Conservation (phyloP, 495 filamentous ascomycete genomes). For the Choiromyces venosus region DNA sequence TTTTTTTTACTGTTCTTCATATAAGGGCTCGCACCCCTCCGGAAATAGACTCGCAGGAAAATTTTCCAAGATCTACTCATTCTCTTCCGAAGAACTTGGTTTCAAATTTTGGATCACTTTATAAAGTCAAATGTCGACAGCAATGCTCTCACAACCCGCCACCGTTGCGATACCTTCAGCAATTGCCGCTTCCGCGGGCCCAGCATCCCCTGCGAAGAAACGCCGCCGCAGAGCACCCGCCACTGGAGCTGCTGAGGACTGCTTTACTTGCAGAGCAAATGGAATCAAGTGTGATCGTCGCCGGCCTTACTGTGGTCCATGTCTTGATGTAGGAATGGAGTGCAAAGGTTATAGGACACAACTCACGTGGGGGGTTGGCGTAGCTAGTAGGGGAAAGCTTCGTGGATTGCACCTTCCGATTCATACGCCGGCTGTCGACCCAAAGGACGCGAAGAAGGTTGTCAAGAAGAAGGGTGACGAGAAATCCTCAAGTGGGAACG, state of each 20-base stretch:
- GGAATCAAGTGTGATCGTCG: constrained; percentile 82
- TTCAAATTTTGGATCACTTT: constrained; percentile 7
- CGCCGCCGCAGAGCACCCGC: constrained; percentile 80
- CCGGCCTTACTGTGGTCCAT: constrained; percentile 91
- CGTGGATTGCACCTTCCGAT: constrained; percentile 82
- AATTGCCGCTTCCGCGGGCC: constrained; percentile 14
- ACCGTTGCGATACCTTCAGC: constrained; percentile 33
- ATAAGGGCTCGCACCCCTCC: constrained; percentile 25
- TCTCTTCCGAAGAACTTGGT: background rate
- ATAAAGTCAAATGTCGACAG: constrained; percentile 33
- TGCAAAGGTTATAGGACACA: constrained; percentile 97
- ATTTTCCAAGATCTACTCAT: constrained; percentile 17
- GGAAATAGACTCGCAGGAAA: constrained; percentile 23
- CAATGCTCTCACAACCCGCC: constrained; percentile 38
- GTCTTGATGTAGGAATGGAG: constrained; percentile 82
- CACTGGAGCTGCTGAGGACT: constrained; percentile 88
- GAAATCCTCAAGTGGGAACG: constrained; percentile 31
- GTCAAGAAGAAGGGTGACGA: constrained; percentile 47
- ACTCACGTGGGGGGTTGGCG: constrained; percentile 95
- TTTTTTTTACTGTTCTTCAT: background rate
- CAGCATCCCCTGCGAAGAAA: constrained; percentile 50
- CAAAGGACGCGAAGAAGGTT: constrained; percentile 37
- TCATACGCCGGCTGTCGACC: constrained; percentile 61
- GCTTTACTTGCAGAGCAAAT: constrained; percentile 84
- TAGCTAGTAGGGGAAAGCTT: constrained; percentile 93